Base-by-base conservation (phyloP, 2,329 filamentous ascomycete genomes). In the Paraphaeosphaeria minitans region DNA sequence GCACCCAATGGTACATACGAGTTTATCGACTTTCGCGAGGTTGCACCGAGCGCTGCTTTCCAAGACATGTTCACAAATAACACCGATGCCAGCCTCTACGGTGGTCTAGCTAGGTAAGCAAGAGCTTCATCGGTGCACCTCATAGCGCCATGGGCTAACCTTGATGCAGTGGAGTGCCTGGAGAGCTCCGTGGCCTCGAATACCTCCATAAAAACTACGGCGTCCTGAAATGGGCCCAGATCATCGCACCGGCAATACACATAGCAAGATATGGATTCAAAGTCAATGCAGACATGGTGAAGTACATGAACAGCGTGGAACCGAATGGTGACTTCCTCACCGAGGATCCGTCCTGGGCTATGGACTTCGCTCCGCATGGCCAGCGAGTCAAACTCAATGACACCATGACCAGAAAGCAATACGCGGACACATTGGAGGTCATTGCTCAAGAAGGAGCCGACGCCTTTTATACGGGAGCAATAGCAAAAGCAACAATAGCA, bases 351-450 rank as follows among this genome's bases (percentile, higher is more conserved):
- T 85, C 43, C 12, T 46, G 43, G 43, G 13, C 43, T 5, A 19
- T 46, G 13, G 43, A 46, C 43, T 46, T 46, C 43, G 43, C 43
- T 9, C 43, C 43, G 86, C 4, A 97, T 92, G 90, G 92, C 93
- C 0, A 76, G 90, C 48, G 93, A 97, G 72, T 97, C 97, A 78
- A 92, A 92, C 77, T 93, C 2, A 92, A 91, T n/a, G 91, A 96
- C 49, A 88, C 77, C 0, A 92, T 98, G 69, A 93, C 89, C 0
- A 83, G 93, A 46, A 89, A 88, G 69, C 85, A 93, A 57, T 96
- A 93, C 71, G 92, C 91, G 65, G 72, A 91, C 60, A 91, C 92
- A 0, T 83, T 97, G 0, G 87, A 94, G 71, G 84, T 82, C 1
- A 92, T 98, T 63, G 91, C 91, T 1, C 78, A 87, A 4, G 66